Conservation (phyloP, 2,329 filamentous ascomycete species). For the Exophiala alcalophila region DNA sequence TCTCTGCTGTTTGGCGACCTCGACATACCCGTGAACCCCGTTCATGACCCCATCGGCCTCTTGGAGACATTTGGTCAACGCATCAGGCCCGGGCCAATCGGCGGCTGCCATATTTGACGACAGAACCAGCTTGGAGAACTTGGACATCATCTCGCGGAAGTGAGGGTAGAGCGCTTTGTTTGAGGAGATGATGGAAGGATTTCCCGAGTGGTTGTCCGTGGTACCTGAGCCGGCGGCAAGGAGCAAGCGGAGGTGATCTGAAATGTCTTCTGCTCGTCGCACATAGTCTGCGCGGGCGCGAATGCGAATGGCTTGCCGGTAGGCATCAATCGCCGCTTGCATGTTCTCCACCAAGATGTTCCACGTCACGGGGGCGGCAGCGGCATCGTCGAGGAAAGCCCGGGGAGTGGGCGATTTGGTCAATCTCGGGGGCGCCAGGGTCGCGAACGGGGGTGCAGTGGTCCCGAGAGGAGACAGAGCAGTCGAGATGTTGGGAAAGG, state of each 20-base stretch:
- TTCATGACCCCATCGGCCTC: conserved; percentile 96
- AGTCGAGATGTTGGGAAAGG: conserved; percentile 31
- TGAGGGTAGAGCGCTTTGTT: conserved; percentile 97
- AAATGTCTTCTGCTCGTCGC: conserved; percentile 92
- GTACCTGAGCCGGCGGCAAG: conserved; percentile 95
- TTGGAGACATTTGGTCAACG: conserved; percentile 89
- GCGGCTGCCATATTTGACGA: conserved; percentile 96
- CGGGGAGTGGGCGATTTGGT: conserved; percentile 60
- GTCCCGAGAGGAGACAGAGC: conserved; percentile 46
- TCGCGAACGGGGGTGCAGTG: conserved; percentile 55
- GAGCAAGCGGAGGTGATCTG: conserved; percentile 87
- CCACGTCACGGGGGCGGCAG: conserved; percentile 79
- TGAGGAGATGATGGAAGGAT: conserved; percentile 97
- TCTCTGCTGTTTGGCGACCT: conserved; percentile 87
- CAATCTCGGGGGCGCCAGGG: conserved; percentile 46
- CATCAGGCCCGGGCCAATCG: conserved; percentile 92
- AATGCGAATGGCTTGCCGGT: conserved; percentile 82
- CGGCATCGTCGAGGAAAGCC: conserved; percentile 89
- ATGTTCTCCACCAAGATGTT: conserved; percentile 87
- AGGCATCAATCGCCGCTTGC: conserved; percentile 83
- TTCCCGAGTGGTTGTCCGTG: conserved; percentile 97
- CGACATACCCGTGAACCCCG: conserved; percentile 93
- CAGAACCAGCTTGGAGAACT: conserved; percentile 97
- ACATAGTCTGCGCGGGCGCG: conserved; percentile 87
- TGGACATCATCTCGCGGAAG: conserved; percentile 99